Conservation (phyloP, 1,284 basidiomycete species). For the Ustilago curta region DNA sequence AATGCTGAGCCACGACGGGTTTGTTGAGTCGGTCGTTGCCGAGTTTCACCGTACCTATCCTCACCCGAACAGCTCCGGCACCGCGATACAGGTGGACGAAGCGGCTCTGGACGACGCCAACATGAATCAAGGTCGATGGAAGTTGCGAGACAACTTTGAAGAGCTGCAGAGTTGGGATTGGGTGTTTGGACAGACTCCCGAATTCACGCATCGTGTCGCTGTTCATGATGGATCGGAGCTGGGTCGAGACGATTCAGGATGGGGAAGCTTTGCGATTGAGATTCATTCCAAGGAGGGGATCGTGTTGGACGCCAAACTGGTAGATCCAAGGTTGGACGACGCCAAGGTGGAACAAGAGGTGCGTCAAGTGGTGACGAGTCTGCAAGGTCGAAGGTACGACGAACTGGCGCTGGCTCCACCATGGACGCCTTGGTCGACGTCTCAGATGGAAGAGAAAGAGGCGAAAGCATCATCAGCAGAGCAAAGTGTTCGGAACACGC, state of each 20-base stretch:
- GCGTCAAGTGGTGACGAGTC: conserved; percentile 5
- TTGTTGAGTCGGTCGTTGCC: conserved; percentile 78
- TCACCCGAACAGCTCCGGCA: neutral
- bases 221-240: conserved; percentile 22
- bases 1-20: conserved; percentile 76
- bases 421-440: conserved; percentile 28
- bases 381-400: conserved; percentile 48
- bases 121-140: conserved; percentile 22
- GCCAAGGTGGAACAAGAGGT: conserved; percentile 21
- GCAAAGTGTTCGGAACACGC: conserved; percentile 1
- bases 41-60: conserved; percentile 79
- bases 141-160: conserved; percentile 43
- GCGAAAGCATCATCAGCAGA: neutral
- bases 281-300: conserved; percentile 50
- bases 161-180: conserved; percentile 85
- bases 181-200: conserved; percentile 92
- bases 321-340: conserved; percentile 24
- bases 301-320: conserved; percentile 41
- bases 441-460: neutral
- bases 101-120: conserved; percentile 4
- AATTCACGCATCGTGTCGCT: conserved; percentile 75
- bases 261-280: conserved; percentile 38
- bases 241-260: conserved; percentile 3
- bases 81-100: conserved; percentile 40
- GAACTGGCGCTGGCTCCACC: conserved; percentile 46